Evolutionary conservation across 331 rosid genomes (phyloP), one percentile per base, ranked within the genome.

Genomic region (Cydonia oblonga): DNA sequence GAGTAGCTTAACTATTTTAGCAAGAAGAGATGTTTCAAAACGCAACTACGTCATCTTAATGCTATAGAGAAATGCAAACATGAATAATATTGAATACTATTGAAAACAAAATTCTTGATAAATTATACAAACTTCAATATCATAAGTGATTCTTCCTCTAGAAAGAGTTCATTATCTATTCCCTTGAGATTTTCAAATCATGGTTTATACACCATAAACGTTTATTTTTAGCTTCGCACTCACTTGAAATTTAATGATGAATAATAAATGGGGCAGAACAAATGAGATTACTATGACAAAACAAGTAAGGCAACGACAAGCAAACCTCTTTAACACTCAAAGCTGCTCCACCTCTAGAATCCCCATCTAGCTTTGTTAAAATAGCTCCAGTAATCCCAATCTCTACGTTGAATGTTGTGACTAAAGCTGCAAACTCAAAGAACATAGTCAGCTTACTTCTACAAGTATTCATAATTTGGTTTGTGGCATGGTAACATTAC

Each of bases 311-410:
- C 61, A 38, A 79, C 33, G 2, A 40, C n/a, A 71, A 35, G 54
- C 76, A 79, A 62, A 88, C 99, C 99, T 95, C 99, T 91, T 84
- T 91, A 73, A 95, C 97, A 78, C 97, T 95, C 85, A 95, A 83
- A 79, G 99, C 99, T 29, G 99, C 97, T 77, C 99, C 97, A 76
- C 99, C 99, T 84, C 96, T 88, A 72, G 99, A 95, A 87, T 95
- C 99, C 66, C 99, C 99, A 76, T 95, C 99, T 59, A 95, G 89
- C 91, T 95, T 95, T 54, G 99, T 95, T 83, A 95, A 86, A 80
- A 95, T 95, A 84, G 99, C 97, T 58, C 99, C 99, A 11, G 99
- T 91, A 73, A 95, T 95, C 78, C 99, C 99, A 80, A 95, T 91
- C 90, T 95, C 99, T 73, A 89, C 76, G 71, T 95, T 91, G 96